phyloP scores from a whole-genome alignment of 2,329 filamentous ascomycete species.

The Pyrenophora graminea region DNA sequence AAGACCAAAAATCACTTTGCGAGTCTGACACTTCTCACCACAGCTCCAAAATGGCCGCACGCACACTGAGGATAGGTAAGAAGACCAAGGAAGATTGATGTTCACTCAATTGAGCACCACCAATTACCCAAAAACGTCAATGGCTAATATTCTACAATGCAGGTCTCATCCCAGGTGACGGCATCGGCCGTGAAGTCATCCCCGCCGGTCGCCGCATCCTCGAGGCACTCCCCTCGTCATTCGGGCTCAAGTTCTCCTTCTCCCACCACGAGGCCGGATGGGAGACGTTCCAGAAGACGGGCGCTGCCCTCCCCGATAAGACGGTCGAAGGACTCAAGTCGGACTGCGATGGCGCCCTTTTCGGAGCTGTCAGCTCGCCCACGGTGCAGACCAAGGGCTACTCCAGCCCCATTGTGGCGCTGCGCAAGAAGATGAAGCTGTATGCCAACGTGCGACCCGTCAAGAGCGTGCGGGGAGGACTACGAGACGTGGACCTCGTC shows the following conservation, averaged over 20 bases:
- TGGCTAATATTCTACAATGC: slow-evolving; percentile 7
- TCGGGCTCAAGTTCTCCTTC: slow-evolving; percentile 92
- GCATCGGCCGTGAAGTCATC: slow-evolving; percentile 98
- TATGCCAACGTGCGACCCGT: slow-evolving; percentile 98
- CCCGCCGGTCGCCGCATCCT: slow-evolving; percentile 88
- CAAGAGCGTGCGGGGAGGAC: slow-evolving; percentile 73
- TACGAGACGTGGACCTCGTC: slow-evolving; percentile 83
- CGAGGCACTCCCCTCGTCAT: slow-evolving; percentile 88
- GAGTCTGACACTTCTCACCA: slow-evolving; percentile 4
- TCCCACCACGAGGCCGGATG: slow-evolving; percentile 91
- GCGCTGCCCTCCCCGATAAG: slow-evolving; percentile 83
- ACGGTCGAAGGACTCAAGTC: slow-evolving; percentile 87
- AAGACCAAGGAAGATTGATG: too few species aligned
- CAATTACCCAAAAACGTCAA: not conserved
- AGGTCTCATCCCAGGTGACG: slow-evolving; percentile 97
- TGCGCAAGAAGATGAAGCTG: slow-evolving; percentile 91
- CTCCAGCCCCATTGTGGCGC: slow-evolving; percentile 92
- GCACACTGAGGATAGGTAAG: slow-evolving; percentile 38
- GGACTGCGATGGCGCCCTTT: slow-evolving; percentile 94
- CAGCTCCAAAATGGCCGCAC: slow-evolving; percentile 35
- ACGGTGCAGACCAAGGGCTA: slow-evolving; percentile 90
- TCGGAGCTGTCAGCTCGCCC: slow-evolving; percentile 91
- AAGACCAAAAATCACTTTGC: slow-evolving; percentile 22
- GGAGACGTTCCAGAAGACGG: slow-evolving; percentile 88
- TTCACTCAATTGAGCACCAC: not conserved